Percentiles rank a stretch among this genome's conserved stretches.
These are phyloP conservation scores for Crithidia expoeki DNA, from an alignment of 208 protist species.

Conservation along the genomic window DNA sequence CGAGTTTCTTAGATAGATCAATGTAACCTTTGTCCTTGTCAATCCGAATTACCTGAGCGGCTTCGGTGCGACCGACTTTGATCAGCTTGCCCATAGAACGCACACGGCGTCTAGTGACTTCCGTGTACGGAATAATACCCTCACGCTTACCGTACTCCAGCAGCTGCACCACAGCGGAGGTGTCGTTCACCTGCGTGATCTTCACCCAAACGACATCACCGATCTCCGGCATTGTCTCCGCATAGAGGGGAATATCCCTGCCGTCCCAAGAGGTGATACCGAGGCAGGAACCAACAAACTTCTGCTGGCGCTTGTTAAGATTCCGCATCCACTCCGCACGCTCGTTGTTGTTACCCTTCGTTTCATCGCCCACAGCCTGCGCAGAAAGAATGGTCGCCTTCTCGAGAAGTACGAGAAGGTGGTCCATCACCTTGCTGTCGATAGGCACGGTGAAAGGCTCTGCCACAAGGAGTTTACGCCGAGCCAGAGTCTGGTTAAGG, in stretches of 20 bases:
- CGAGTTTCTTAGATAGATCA: constrained; percentile 98
- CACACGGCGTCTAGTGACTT: constrained; percentile 97
- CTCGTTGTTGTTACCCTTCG: constrained; percentile 43
- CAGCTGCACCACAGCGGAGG: constrained; percentile 93
- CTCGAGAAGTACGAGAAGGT: constrained; percentile 68
- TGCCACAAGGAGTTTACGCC: constrained; percentile 61
- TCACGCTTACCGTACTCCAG: constrained; percentile 99
- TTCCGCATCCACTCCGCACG: constrained; percentile 73
- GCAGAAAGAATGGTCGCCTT: constrained; percentile 75
- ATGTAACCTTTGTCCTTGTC: constrained; percentile 99
- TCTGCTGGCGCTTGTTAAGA: constrained; percentile 79
- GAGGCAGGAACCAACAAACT: constrained; percentile 77
- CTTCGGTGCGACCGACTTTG: constrained; percentile 96
- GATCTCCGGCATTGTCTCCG: constrained; percentile 91
- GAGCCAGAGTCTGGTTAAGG: constrained; percentile 55
- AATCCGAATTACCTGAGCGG: constrained; percentile 98
- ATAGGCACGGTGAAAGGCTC: constrained; percentile 79
- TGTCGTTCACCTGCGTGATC: constrained; percentile 93
- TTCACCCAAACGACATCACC: constrained; percentile 98
- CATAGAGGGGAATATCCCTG: constrained; percentile 74
- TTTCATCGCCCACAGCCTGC: constrained; percentile 57
- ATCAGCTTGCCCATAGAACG: constrained; percentile 99
- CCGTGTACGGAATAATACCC: constrained; percentile 98
- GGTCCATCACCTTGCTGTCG: constrained; percentile 51
- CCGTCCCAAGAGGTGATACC: constrained; percentile 82